phyloP scores from a whole-genome alignment of 345 rosid genomes.

The Corymbia maculata region DNA sequence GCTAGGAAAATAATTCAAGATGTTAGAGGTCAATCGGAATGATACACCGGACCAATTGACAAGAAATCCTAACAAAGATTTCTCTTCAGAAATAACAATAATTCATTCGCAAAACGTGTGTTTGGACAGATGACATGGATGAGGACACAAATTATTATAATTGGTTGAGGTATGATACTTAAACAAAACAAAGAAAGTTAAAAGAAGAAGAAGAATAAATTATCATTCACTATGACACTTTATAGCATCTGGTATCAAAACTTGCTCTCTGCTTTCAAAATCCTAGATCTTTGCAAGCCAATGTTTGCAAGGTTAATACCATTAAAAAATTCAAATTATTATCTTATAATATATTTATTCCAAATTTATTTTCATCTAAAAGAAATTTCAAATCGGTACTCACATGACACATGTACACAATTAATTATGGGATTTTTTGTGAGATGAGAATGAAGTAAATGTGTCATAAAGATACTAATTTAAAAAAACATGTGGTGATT shows the following conservation, averaged over 20 bases:
- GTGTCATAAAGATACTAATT: background rate
- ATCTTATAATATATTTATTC: background rate
- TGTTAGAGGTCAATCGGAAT: background rate
- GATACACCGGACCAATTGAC: background rate
- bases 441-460: background rate
- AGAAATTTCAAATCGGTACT: background rate
- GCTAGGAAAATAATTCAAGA: background rate
- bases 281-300: background rate
- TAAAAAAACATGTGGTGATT: background rate
- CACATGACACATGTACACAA: background rate
- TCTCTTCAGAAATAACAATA: background rate
- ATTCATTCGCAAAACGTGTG: background rate
- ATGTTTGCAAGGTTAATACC: background rate
- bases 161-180: background rate
- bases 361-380: background rate
- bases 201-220: background rate
- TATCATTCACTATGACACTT: background rate
- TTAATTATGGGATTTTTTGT: background rate
- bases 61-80: background rate
- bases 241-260: background rate
- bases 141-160: background rate
- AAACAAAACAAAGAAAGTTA: background rate
- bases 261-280: background rate
- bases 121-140: background rate
- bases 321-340: background rate